Base-by-base conservation (phyloP, 2,329 filamentous ascomycete genomes). In the Colletotrichum musicola region DNA sequence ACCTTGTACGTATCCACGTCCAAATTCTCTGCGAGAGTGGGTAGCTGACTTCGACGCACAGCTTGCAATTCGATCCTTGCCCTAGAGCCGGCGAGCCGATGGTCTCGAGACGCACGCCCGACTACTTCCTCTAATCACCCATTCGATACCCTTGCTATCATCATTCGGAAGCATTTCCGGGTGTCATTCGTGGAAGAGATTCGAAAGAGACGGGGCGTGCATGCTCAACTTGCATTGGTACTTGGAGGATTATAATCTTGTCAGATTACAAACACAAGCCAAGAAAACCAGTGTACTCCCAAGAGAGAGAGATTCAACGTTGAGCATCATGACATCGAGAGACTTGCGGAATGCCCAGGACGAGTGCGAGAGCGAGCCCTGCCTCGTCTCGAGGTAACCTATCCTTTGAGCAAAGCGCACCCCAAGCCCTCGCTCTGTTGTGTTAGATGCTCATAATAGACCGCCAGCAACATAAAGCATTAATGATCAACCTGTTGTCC, bases 31-130 rank as follows among this genome's bases (percentile, higher is more conserved):
- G 10, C 25, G 18, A 14, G 20, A 18, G 5, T 14, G 27, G 55
- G 18, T 64, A 44, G 71, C 77, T 81, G 73, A 81, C 71, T 22
- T 55, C 42, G 30, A 68, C 20, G 30, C 30, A 10, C 76, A 99
- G 96, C 92, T 85, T 99, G 83, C 96, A 99, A 91, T 99, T 98
- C 81, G 96, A 99, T 79, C 96, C 96, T 63, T 98, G 96, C 87
- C 96, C 96, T 65, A 90, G 96, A 82, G 95, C 96, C 74, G 96
- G 96, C 75, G 96, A 99, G 81, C 96, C 96, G 25, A 98, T 98
- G 96, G 96, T 99, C 72, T 98, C 96, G 79, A 92, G 96, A 86
- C 90, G 92, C 89, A 99, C 96, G 72, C 95, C 95, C 64, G 95
- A 99, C 82, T 99, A 99, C 87, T 99, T 99, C 93, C 92, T 98